Conservation (phyloP, 164 flowering plant species). For the Kingdonia uniflora region DNA sequence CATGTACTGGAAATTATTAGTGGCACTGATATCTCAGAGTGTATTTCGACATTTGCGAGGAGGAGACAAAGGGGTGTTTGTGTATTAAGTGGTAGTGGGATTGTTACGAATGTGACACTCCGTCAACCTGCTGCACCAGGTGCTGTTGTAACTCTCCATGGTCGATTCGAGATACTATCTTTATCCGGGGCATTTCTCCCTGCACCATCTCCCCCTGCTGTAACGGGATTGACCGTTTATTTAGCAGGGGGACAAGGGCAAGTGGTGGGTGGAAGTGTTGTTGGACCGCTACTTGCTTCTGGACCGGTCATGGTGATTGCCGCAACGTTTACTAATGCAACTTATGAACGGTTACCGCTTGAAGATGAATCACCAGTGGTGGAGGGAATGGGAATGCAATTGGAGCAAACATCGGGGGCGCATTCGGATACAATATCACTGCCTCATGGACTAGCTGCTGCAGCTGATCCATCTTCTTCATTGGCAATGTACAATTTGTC, state of each 20-base stretch:
- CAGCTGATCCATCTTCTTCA: constrained; percentile 5
- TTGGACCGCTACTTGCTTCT: constrained; percentile 50
- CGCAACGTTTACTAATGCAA: constrained; percentile 51
- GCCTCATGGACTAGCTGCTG: constrained; percentile 1
- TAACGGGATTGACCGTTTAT: constrained; percentile 53
- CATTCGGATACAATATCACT: constrained; percentile 11
- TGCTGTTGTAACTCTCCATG: constrained; percentile 37
- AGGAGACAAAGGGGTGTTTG: constrained; percentile 56
- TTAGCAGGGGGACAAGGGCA: constrained; percentile 67
- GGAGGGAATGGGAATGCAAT: constrained; percentile 19
- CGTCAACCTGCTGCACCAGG: constrained; percentile 48
- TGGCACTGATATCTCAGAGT: constrained; percentile 43
- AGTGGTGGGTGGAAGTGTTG: constrained; percentile 62
- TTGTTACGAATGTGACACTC: constrained; percentile 45
- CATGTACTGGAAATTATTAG: constrained; percentile 46
- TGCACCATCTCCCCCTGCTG: constrained; percentile 50
- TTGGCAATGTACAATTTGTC: constrained; percentile 6
- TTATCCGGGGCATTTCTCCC: constrained; percentile 66
- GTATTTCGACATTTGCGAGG: constrained; percentile 36
- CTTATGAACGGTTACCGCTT: constrained; percentile 49
- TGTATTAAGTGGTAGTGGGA: constrained; percentile 48
- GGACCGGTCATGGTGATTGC: constrained; percentile 71
- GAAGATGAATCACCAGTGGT: constrained; percentile 25
- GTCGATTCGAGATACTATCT: constrained; percentile 57
- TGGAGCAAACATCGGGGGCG: constrained; percentile 12